Conservation (phyloP, 2,329 filamentous ascomycete genomes). For the Meredithiella fracta region DNA sequence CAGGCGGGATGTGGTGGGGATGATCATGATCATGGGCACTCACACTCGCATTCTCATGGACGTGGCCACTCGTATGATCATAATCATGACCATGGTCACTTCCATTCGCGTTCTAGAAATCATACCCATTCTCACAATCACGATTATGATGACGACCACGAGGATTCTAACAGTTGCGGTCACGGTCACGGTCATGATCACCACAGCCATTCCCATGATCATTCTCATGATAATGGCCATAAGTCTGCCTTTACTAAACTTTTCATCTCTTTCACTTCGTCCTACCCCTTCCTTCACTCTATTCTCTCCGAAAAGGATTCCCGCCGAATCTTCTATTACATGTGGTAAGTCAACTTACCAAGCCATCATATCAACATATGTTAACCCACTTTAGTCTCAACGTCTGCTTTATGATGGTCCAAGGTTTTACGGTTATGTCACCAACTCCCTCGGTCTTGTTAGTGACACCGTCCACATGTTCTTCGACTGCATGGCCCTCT, state of each 20-base stretch:
- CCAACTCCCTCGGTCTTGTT: conserved; percentile 82
- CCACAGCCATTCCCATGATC: conserved; percentile 19
- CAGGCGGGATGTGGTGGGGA: background rate
- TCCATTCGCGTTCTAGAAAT: background rate
- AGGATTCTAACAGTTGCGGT: conserved; percentile 19
- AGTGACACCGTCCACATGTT: conserved; percentile 99
- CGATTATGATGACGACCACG: conserved; percentile 19
- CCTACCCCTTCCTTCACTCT: conserved; percentile 65
- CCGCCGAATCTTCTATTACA: conserved; percentile 91
- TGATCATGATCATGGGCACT: background rate
- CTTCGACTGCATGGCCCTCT: conserved; percentile 86
- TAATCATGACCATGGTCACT: conserved; percentile 2
- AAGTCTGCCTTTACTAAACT: conserved; percentile 53
- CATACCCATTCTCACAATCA: too few relatives aligned
- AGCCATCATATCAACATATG: background rate
- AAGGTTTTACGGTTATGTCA: conserved; percentile 90
- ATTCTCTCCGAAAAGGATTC: conserved; percentile 86
- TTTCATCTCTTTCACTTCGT: conserved; percentile 51
- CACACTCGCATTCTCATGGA: background rate
- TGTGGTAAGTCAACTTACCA: conserved; percentile 44
- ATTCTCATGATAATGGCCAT: conserved; percentile 16
- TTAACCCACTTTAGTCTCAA: conserved; percentile 48
- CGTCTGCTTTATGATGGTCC: conserved; percentile 84
- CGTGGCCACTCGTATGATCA: conserved; percentile 2
- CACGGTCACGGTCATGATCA: conserved; percentile 19